Evolutionary conservation across 352 stramenopile species (phyloP).

Genomic region (Globisporangium solare): DNA sequence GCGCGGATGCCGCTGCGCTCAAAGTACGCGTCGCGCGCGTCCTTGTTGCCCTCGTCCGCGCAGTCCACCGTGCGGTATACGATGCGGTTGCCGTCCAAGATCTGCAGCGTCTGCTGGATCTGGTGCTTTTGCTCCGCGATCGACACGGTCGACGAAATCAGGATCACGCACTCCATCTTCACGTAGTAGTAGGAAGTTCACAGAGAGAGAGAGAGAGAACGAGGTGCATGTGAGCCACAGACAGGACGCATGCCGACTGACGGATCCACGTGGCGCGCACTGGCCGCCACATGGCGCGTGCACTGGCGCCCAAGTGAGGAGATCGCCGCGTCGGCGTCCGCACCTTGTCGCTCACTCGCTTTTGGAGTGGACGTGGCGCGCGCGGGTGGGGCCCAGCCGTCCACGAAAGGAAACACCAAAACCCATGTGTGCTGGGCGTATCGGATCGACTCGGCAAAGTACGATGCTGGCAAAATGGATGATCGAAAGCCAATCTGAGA

Average conservation of each 20-base stretch:
- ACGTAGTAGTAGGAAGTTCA: too few relatives aligned
- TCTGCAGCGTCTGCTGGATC: slow-evolving; percentile 60
- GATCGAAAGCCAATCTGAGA: too few relatives aligned
- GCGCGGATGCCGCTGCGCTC: slow-evolving; percentile 69
- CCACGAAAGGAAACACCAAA: not conserved
- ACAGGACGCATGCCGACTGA: not conserved
- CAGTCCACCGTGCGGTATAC: slow-evolving; percentile 74
- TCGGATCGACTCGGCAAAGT: too few relatives aligned
- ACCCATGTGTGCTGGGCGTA: too few relatives aligned
- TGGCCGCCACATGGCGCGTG: too few relatives aligned
- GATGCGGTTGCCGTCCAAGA: slow-evolving; percentile 73
- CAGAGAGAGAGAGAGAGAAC: not conserved
- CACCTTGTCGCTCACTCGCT: not conserved
- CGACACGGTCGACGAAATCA: slow-evolving; percentile 74
- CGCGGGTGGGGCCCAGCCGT: not conserved
- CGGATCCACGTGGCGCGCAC: not conserved
- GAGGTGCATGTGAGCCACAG: not conserved
- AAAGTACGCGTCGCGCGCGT: slow-evolving; percentile 72
- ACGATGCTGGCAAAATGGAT: too few relatives aligned
- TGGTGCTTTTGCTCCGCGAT: slow-evolving; percentile 78
- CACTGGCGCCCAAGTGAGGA: too few relatives aligned
- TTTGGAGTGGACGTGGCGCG: not conserved
- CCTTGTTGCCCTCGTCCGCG: slow-evolving; percentile 73
- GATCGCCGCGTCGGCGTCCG: not conserved
- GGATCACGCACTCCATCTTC: slow-evolving; percentile 46